Evolutionary conservation across 2,329 filamentous ascomycete genomes (phyloP).

Genomic region (Cladophialophora carrionii): DNA sequence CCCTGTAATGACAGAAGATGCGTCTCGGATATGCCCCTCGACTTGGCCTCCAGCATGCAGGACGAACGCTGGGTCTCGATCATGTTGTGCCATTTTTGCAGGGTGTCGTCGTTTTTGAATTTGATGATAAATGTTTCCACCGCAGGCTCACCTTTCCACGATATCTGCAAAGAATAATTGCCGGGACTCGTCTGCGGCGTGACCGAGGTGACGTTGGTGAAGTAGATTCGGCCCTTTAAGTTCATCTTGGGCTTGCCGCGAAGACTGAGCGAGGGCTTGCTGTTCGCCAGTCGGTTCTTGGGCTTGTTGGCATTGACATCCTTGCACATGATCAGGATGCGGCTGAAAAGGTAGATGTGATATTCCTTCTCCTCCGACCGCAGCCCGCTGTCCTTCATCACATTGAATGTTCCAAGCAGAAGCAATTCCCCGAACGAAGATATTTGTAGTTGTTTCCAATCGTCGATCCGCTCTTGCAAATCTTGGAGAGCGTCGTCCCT

Average conservation of each 20-base stretch:
- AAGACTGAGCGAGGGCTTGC: conserved; percentile 71
- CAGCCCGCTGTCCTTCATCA: conserved; percentile 70
- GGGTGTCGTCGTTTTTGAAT: conserved; percentile 85
- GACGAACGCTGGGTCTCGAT: conserved; percentile 73
- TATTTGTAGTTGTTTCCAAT: conserved; percentile 93
- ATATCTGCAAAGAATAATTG: conserved; percentile 94
- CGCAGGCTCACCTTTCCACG: conserved; percentile 96
- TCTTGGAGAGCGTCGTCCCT: conserved; percentile 82
- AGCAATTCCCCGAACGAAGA: conserved; percentile 90
- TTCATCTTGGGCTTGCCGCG: conserved; percentile 78
- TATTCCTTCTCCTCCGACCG: conserved; percentile 62
- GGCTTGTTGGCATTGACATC: conserved; percentile 84
- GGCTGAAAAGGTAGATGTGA: conserved; percentile 96
- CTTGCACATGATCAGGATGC: conserved; percentile 95
- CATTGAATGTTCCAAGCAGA: conserved; percentile 85
- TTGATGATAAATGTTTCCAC: conserved; percentile 97
- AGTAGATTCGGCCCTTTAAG: conserved; percentile 96
- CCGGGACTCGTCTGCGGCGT: conserved; percentile 83
- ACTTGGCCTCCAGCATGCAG: conserved; percentile 54
- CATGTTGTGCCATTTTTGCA: conserved; percentile 87
- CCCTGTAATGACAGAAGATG: conserved; percentile 80
- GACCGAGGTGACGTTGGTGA: conserved; percentile 98
- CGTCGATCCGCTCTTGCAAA: conserved; percentile 79
- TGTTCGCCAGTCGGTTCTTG: conserved; percentile 64
- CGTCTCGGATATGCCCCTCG: conserved; percentile 58